Conservation (phyloP, 352 stramenopile species). For the Phytophthora parvispora region DNA sequence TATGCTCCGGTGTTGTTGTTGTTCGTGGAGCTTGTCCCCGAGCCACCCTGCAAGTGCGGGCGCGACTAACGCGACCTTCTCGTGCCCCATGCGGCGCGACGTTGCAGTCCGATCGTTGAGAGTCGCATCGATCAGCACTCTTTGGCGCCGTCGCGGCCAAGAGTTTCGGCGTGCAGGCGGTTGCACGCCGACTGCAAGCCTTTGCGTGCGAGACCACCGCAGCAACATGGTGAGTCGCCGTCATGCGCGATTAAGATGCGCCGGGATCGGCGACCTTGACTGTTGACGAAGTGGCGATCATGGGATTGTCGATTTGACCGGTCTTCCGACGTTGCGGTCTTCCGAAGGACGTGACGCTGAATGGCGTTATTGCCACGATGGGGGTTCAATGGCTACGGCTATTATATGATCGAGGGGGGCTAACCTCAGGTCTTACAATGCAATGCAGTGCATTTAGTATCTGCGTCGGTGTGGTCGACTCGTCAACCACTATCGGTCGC, state of each 20-base stretch:
- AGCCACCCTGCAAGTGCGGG: slow-evolving; percentile 12
- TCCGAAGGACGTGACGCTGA: too few species aligned
- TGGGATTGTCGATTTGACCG: background rate
- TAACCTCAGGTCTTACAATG: background rate
- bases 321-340: background rate
- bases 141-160: slow-evolving; percentile 21
- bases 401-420: background rate
- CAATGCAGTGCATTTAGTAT: background rate
- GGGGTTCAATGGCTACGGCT: background rate
- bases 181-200: background rate
- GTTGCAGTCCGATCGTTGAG: slow-evolving; percentile 12
- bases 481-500: background rate
- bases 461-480: background rate
- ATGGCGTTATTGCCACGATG: too few species aligned
- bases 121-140: slow-evolving; percentile 8
- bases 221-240: too few species aligned
- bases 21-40: background rate
- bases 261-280: background rate
- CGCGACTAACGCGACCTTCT: slow-evolving; percentile 31
- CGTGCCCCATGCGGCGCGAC: slow-evolving; percentile 13
- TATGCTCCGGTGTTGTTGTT: slow-evolving; percentile 15
- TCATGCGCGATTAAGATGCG: slow-evolving; percentile 5
- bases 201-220: slow-evolving; percentile 8
- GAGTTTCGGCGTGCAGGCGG: slow-evolving; percentile 18
- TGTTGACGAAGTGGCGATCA: background rate